Base-by-base conservation (phyloP, 2,329 filamentous ascomycete species). In the Fusarium piperis region DNA sequence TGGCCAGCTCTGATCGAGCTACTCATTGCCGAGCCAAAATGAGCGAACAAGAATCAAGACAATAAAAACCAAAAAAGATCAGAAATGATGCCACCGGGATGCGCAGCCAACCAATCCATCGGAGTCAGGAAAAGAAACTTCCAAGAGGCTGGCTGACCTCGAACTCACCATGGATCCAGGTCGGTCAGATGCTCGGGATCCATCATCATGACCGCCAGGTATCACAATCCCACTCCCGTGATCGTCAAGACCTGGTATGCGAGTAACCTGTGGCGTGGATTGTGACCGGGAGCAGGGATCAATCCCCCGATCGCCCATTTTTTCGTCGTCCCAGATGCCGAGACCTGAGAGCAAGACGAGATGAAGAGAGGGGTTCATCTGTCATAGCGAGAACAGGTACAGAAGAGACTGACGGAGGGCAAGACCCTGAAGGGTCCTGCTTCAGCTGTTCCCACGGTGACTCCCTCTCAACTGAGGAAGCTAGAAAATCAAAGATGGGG, bases 61-160 rank as follows among this genome's bases (percentile, higher is more conserved):
- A 35, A 46, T 60, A 18, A 7, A 63, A 62, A 57, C 33, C 39
- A 61, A 48, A 20, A 62, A 66, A 46, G 51, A 70, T 13, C 32
- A 48, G 12, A 56, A 9, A 70, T 72, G 46, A 72, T 58, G 59
- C 36, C 57, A 72, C 32, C 52, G 11, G 12, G 18, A 32, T 23
- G 32, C 32, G 32, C 32, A 44, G 36, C 61, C 69, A 70, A 59
- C 57, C 57, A 63, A 20, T 60, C 18, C 55, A 15, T 60, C 64
- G 64, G 57, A 60, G 28, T 28, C 41, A 67, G 35, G 44, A 58
- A 36, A 57, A 60, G 41, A 70, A 72, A 63, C 53, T 44, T 65
- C 32, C 28, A 67, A 41, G 51, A 59, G 68, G 67, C 68, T 70
- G 63, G 64, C 68, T 71, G 68, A 68, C 52, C 51, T 44, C 38